phyloP scores from a whole-genome alignment of 192 early-diverging fungal genomes.

The Dispira parvispora region DNA sequence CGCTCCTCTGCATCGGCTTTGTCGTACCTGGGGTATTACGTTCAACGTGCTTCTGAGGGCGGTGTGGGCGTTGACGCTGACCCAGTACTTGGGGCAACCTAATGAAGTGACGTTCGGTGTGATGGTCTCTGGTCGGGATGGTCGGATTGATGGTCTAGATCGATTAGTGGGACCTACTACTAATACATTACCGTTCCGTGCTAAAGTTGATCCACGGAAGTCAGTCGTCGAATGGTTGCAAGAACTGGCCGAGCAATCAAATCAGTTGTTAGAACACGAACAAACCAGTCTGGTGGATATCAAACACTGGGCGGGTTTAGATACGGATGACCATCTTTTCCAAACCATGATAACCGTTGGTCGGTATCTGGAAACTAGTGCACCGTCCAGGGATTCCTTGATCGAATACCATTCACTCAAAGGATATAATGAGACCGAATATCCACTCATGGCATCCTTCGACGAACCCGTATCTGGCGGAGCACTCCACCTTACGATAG shows the following conservation, averaged over 20 bases:
- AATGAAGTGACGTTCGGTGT: slow-evolving; percentile 2
- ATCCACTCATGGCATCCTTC: not conserved
- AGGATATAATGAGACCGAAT: slow-evolving; percentile 3
- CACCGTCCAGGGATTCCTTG: not conserved
- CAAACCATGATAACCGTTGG: not conserved
- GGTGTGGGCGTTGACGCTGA: not conserved
- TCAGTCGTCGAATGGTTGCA: not conserved
- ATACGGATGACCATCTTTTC: not conserved
- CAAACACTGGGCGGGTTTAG: not conserved
- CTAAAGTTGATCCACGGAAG: not conserved
- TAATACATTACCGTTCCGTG: slow-evolving; percentile 2
- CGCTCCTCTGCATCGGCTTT: not conserved
- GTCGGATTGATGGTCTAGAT: not conserved
- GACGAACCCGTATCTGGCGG: not conserved
- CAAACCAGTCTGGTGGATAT: slow-evolving; percentile 3
- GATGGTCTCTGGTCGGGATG: slow-evolving; percentile 2
- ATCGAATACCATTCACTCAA: not conserved
- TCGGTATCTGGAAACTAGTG: too few species aligned
- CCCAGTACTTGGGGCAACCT: not conserved
- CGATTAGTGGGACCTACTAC: not conserved
- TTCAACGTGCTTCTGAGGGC: not conserved
- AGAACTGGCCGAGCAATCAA: not conserved
- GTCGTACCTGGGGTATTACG: not conserved
- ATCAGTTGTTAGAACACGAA: not conserved
- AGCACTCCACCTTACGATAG: not conserved